A percentile compares a stretch with the other conserved stretches of the same genome.
Conservation (phyloP, 2,329 filamentous ascomycete genomes). For the Aureobasidium mangrovei region DNA sequence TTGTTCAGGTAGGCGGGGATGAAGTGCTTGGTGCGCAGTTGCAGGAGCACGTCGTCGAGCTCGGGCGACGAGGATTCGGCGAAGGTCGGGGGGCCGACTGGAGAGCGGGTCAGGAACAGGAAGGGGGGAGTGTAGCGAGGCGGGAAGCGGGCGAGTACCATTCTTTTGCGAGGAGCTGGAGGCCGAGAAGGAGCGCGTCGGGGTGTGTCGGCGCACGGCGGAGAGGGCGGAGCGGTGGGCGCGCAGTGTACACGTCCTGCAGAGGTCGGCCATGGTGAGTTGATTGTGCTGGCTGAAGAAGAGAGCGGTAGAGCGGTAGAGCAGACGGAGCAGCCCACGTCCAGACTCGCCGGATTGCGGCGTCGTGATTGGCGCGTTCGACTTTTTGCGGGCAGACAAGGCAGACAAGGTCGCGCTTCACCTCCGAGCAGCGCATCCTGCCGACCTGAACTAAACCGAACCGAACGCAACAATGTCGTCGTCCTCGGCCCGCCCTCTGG, state of each 20-base stretch:
- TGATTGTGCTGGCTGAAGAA: background rate
- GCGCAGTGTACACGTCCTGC: conserved; percentile 26
- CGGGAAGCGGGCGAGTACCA: background rate
- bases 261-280: conserved; percentile 22
- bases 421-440: background rate
- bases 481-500: conserved; percentile 55
- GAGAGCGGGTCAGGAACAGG: background rate
- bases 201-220: conserved; percentile 13
- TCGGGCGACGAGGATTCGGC: conserved; percentile 32
- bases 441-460: conserved; percentile 8
- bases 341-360: background rate
- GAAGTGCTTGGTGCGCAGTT: conserved; percentile 36
- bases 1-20: conserved; percentile 36
- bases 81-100: conserved; percentile 35
- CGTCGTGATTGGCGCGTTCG: conserved; percentile 12
- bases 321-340: too few relatives aligned
- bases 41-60: conserved; percentile 33
- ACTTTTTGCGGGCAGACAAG: conserved; percentile 15
- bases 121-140: background rate
- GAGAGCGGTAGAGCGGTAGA: background rate
- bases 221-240: conserved; percentile 21
- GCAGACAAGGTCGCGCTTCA: conserved; percentile 12
- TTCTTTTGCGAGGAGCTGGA: conserved; percentile 7
- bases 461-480: conserved; percentile 44
- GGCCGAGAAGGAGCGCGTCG: conserved; percentile 11